Percentiles rank a stretch among this genome's conserved stretches.
Evolutionary conservation across 208 protist species (phyloP).

Genomic region (Leishmania major): DNA sequence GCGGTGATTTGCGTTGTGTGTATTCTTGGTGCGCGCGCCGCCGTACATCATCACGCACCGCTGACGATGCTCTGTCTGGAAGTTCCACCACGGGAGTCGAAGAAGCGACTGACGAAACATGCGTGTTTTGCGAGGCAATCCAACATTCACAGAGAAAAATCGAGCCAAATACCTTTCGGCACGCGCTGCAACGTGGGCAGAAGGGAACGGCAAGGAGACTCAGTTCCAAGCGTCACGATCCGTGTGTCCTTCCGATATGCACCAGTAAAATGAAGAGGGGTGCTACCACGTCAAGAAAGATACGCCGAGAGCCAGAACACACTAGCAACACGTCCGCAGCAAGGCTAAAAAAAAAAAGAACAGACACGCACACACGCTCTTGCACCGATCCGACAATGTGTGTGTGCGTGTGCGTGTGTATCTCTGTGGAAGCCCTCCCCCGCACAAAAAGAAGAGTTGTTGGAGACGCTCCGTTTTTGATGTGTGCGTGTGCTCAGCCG

Average conservation of each 20-base stretch:
- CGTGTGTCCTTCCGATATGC: not conserved
- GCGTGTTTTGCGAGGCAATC: not conserved
- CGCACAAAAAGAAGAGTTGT: not conserved
- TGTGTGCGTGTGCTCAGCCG: not conserved
- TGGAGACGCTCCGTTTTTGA: not conserved
- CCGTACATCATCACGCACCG: slow-evolving; percentile 91
- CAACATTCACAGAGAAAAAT: not conserved
- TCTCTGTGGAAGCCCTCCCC: not conserved
- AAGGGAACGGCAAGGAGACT: not conserved
- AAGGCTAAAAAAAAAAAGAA: not conserved
- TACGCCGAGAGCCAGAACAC: not conserved
- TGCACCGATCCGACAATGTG: not conserved
- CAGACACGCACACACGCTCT: not conserved
- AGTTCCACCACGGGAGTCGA: slow-evolving; percentile 92
- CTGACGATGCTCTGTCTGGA: slow-evolving; percentile 91
- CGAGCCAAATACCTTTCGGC: not conserved
- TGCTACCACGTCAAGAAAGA: not conserved
- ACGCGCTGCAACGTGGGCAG: not conserved
- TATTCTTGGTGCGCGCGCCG: slow-evolving; percentile 85
- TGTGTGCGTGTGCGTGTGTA: not conserved
- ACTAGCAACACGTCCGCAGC: not conserved
- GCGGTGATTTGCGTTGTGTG: slow-evolving; percentile 88
- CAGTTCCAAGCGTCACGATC: not conserved
- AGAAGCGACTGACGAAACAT: slow-evolving; percentile 78
- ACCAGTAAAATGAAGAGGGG: not conserved